These are phyloP conservation scores for Erodium trifolium DNA, from an alignment of 441 rosid species.

Conservation along the genomic window DNA sequence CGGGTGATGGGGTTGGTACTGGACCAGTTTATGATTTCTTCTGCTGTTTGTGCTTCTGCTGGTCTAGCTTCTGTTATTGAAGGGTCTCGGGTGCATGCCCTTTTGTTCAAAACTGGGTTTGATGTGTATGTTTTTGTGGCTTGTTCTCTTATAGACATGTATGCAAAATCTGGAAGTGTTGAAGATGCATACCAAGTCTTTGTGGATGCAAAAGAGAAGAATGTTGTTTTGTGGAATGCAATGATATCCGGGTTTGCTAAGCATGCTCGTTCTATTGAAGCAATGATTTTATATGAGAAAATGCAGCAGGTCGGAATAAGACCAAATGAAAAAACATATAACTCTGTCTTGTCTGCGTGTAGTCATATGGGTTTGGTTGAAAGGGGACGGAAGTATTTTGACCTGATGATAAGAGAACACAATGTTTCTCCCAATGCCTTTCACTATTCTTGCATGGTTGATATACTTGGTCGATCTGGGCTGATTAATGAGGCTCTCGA, in stretches of 20 bases:
- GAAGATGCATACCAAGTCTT: slow-evolving; percentile 50
- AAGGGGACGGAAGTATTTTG: slow-evolving; percentile 45
- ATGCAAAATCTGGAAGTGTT: slow-evolving; percentile 64
- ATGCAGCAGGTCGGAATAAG: slow-evolving; percentile 62
- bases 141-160: slow-evolving; percentile 66
- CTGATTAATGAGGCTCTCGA: slow-evolving; percentile 47
- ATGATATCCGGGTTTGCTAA: slow-evolving; percentile 69
- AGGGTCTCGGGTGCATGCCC: slow-evolving; percentile 57
- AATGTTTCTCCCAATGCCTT: slow-evolving; percentile 41
- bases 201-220: slow-evolving; percentile 34
- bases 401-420: slow-evolving; percentile 46
- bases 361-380: slow-evolving; percentile 65
- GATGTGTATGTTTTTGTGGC: slow-evolving; percentile 40
- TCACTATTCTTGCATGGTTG: slow-evolving; percentile 86
- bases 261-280: slow-evolving; percentile 47
- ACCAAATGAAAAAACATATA: slow-evolving; percentile 65
- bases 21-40: slow-evolving; percentile 53
- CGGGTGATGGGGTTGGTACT: slow-evolving; percentile 34
- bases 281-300: slow-evolving; percentile 66
- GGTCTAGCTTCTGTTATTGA: slow-evolving; percentile 49
- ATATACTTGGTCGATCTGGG: slow-evolving; percentile 68
- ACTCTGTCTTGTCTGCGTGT: slow-evolving; percentile 57
- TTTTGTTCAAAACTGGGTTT: slow-evolving; percentile 50
- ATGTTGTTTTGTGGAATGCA: slow-evolving; percentile 56
- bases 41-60: slow-evolving; percentile 58